Base-by-base conservation (phyloP, 345 rosid species). In the Stellera chamaejasme region DNA sequence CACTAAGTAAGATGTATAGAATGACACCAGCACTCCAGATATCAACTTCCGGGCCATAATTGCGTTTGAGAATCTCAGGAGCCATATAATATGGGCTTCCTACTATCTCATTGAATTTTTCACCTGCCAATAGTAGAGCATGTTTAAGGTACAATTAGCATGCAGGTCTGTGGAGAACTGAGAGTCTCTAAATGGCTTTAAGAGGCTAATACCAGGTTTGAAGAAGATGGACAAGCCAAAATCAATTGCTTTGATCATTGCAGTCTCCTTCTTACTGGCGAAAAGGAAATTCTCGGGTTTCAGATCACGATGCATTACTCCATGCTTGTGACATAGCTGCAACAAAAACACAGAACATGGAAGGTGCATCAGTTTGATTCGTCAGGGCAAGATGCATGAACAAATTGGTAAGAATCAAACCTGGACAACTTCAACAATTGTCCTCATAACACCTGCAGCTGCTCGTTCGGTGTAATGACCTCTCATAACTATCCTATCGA, bases 61-160 rank as follows among this genome's bases (percentile, higher is more conserved):
- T 76, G 41, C 92, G 85, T 54, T 59, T 84, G 54, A 84, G 79
- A 65, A 84, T 83, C 73, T 84, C 91, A 0, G 91, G 91, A 50
- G 91, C 92, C 92, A 84, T 84, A 73, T 84, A 84, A 64, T 84
- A 84, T 50, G 92, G 88, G 56, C 92, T 84, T 58, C 92, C 92
- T 19, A 84, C 92, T 27, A 84, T 84, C 73, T 84, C 92, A 50
- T 77, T 77, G 54, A 84, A 82, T 48, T 42, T 67, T 68, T 84
- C 80, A 47, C 83, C 92, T 84, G 71, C 45, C 44, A 32, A 54
- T 57, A 58, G 28, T 1, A 19, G 13, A 49, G 47, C 39, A 72
- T 32, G 32, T 26, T 62, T 61, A 51, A 65, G 67, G 60, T 46
- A 50, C 41, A 57, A 26, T 36, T 27, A 19, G 23, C 23, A 19